These are phyloP conservation scores for Yamadazyma songkhlaensis DNA, from an alignment of 1,139 yeast species.

Conservation along the genomic window DNA sequence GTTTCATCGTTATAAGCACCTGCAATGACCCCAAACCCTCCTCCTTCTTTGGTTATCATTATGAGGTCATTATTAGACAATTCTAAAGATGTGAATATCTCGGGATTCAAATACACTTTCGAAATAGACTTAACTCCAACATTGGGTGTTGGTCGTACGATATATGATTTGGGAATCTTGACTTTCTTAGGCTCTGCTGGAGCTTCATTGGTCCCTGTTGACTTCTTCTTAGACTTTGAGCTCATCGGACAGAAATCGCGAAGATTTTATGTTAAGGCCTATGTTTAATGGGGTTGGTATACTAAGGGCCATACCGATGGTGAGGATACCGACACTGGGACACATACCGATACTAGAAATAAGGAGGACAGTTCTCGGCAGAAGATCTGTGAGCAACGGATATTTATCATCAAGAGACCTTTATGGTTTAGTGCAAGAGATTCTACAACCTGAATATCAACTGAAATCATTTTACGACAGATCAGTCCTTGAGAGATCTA, in stretches of 20 bases:
- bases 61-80: slow-evolving; percentile 55
- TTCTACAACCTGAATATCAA: slow-evolving; percentile 1
- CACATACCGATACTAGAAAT: too few species aligned
- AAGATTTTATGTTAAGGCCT: too few species aligned
- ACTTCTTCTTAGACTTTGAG: slow-evolving; percentile 14
- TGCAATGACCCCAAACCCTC: slow-evolving; percentile 45
- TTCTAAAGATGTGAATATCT: slow-evolving; percentile 52
- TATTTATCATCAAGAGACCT: slow-evolving; percentile 9
- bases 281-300: too few species aligned
- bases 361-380: too few species aligned
- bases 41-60: slow-evolving; percentile 45
- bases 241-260: slow-evolving; percentile 8
- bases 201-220: slow-evolving; percentile 18
- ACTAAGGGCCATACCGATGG: too few species aligned
- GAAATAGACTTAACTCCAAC: slow-evolving; percentile 28
- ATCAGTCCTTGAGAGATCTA: slow-evolving; percentile 3
- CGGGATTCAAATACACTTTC: slow-evolving; percentile 49
- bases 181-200: slow-evolving; percentile 32
- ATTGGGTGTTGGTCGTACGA: slow-evolving; percentile 52
- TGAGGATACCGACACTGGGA: too few species aligned
- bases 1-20: slow-evolving; percentile 40
- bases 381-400: not conserved
- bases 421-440: slow-evolving; percentile 5
- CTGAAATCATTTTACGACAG: slow-evolving; percentile 8
- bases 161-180: slow-evolving; percentile 47